Evolutionary conservation across 2,329 filamentous ascomycete species (phyloP).

Genomic region (Rhytidhysteron rufulum): DNA sequence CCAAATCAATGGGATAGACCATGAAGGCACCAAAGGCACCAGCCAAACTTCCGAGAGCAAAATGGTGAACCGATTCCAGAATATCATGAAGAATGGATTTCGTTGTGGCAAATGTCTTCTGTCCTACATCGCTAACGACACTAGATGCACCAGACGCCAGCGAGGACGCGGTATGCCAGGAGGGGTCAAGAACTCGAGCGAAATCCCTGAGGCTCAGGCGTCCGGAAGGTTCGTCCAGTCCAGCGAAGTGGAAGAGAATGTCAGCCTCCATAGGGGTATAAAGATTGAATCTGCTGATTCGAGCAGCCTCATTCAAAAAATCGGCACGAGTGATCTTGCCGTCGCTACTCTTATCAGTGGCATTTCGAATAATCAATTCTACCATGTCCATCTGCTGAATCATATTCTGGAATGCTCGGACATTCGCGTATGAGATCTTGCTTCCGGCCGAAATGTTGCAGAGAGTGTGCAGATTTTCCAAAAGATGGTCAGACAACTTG

Average conservation of each 20-base stretch:
- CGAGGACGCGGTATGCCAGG: conserved; percentile 69
- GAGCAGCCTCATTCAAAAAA: conserved; percentile 90
- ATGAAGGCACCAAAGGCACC: conserved; percentile 98
- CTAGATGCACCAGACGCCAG: conserved; percentile 48
- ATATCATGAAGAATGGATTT: conserved; percentile 60
- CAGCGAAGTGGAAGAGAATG: conserved; percentile 97
- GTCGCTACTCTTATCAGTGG: conserved; percentile 76
- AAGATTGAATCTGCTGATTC: conserved; percentile 86
- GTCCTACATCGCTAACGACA: conserved; percentile 40
- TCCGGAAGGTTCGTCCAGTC: conserved; percentile 83
- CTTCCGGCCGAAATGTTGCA: conserved; percentile 90
- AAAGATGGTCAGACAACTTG: conserved; percentile 94
- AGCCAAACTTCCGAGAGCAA: conserved; percentile 80
- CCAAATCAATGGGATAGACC: conserved; percentile 98
- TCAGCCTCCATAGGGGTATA: conserved; percentile 99
- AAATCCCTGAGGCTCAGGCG: conserved; percentile 81
- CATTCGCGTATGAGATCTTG: conserved; percentile 97
- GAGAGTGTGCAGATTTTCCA: conserved; percentile 84
- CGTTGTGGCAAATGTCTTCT: conserved; percentile 54
- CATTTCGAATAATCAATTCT: conserved; percentile 86
- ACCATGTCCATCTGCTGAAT: conserved; percentile 97
- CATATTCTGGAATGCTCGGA: conserved; percentile 96
- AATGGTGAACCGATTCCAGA: conserved; percentile 82
- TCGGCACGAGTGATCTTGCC: conserved; percentile 92
- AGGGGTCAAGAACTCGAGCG: conserved; percentile 88